phyloP scores from a whole-genome alignment of 2,329 filamentous ascomycete genomes.

The Fusarium dimerum region DNA sequence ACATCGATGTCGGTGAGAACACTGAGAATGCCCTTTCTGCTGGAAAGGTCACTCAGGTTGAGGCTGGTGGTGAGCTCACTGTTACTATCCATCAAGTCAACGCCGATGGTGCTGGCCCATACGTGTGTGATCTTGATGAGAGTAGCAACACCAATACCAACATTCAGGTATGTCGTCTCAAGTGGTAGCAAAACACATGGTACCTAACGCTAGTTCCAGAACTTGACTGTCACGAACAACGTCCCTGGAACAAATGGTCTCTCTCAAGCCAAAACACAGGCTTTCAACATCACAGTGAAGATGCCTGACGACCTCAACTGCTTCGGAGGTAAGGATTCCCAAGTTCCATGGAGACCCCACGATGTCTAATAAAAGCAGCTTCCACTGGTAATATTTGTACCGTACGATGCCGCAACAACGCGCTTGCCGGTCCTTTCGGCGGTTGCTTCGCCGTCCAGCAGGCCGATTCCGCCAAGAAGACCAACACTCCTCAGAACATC shows the following conservation, averaged over 20 bases:
- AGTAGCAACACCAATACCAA: constrained; percentile 41
- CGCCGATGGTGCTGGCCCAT: constrained; percentile 63
- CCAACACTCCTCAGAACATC: constrained; percentile 48
- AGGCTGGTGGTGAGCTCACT: constrained; percentile 43
- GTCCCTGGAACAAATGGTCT: constrained; percentile 60
- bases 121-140: constrained; percentile 54
- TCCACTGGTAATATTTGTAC: constrained; percentile 62
- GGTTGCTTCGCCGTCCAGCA: constrained; percentile 62
- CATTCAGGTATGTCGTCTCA: constrained; percentile 9
- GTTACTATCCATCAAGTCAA: constrained; percentile 72
- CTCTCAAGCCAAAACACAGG: constrained; percentile 54
- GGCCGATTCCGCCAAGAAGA: constrained; percentile 41
- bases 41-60: constrained; percentile 49
- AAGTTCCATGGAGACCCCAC: neutral
- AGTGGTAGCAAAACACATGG: no score
- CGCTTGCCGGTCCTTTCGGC: constrained; percentile 57
- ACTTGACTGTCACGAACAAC: constrained; percentile 57
- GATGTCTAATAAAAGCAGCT: constrained; percentile 28
- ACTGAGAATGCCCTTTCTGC: constrained; percentile 53
- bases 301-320: constrained; percentile 53
- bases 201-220: constrained; percentile 15
- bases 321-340: constrained; percentile 47
- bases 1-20: constrained; percentile 61
- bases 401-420: constrained; percentile 60
- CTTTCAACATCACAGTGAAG: constrained; percentile 57